Conservation (phyloP, 176 grass and related monocot species). For the Tuctoria greenei region DNA sequence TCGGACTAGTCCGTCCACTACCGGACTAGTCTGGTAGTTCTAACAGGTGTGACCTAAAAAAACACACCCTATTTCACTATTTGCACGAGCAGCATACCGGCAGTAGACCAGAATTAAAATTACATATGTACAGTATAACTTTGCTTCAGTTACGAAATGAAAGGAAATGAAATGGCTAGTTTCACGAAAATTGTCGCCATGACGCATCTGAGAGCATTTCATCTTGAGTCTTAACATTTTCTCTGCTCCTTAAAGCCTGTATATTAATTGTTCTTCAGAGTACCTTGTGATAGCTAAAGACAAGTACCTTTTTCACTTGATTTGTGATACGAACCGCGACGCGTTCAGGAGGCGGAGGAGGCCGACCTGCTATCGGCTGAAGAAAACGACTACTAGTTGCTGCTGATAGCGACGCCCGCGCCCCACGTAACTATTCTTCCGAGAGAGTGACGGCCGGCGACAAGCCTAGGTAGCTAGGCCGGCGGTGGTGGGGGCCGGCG, state of each 20-base stretch:
- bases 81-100: neutral
- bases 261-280: neutral
- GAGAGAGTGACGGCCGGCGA: constrained; percentile 25
- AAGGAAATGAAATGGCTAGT: too few species aligned
- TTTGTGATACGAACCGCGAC: constrained; percentile 4
- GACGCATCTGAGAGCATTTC: too few species aligned
- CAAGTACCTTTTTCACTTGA: neutral
- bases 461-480: constrained; percentile 47
- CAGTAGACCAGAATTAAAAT: constrained; percentile 7
- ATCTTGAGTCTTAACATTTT: neutral
- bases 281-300: neutral
- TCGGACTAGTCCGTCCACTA: too few species aligned
- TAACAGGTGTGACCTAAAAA: constrained; percentile 5
- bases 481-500: constrained; percentile 45
- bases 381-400: neutral
- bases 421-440: neutral
- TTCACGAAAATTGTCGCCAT: too few species aligned
- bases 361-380: neutral
- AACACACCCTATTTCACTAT: constrained; percentile 12
- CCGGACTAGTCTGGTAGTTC: too few species aligned
- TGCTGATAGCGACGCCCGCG: neutral
- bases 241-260: neutral
- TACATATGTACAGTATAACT: too few species aligned
- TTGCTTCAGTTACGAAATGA: too few species aligned
- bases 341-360: neutral